Conservation (phyloP, 129 eudicot genomes). For the Calendula officinalis region DNA sequence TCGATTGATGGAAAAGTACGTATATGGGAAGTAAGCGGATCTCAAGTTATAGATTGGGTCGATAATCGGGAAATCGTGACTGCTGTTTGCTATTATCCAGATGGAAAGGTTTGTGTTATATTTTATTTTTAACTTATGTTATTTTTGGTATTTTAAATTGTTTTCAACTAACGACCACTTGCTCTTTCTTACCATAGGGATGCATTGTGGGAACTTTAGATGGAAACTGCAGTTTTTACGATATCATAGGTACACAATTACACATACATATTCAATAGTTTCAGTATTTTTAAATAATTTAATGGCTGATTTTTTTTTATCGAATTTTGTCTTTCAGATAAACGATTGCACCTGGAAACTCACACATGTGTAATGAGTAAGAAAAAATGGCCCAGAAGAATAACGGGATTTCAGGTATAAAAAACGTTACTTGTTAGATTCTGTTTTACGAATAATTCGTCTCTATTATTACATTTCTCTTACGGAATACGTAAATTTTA, state of each 20-base stretch:
- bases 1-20: conserved; percentile 41
- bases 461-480: neutral
- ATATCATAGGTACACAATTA: conserved; percentile 28
- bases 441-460: neutral
- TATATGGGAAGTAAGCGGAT: conserved; percentile 24
- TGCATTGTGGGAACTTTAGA: conserved; percentile 40
- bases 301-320: neutral
- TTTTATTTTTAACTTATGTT: neutral
- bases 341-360: conserved; percentile 22
- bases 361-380: conserved; percentile 24
- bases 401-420: conserved; percentile 35
- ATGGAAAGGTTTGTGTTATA: conserved; percentile 36
- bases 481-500: neutral
- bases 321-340: conserved; percentile 22
- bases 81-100: conserved; percentile 34
- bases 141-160: neutral
- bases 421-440: neutral
- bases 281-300: neutral
- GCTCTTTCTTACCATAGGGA: conserved; percentile 20
- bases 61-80: conserved; percentile 35
- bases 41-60: conserved; percentile 33
- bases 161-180: conserved; percentile 2
- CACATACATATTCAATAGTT: neutral
- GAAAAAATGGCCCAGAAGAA: conserved; percentile 34
- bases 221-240: conserved; percentile 38